Evolutionary conservation across 2,329 filamentous ascomycete genomes (phyloP), one percentile per base, ranked within the genome.

Genomic region (Colletotrichum lindemuthianum): DNA sequence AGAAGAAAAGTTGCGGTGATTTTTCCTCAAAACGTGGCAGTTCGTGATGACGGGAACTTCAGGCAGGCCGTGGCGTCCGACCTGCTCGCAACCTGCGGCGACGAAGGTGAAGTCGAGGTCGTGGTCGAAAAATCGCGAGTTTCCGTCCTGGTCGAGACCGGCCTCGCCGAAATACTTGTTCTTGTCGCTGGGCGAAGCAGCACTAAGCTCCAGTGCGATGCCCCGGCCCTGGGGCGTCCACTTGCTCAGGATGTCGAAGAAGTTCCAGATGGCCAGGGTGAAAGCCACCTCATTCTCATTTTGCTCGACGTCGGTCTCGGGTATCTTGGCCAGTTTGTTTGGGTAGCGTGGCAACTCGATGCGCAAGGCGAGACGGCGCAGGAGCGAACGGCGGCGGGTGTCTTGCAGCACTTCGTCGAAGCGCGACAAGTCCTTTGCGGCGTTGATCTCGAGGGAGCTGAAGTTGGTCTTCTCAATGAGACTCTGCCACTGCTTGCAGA

Each of bases 401-500:
- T 68, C 66, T n/a, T 57, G 58, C 15, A 73, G 60, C 12, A 69
- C 47, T 32, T 61, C 60, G 12, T 70, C 70, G 52, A 74, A 70
- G 6, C 66, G 53, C 48, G 57, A 15, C 36, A 72, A 57, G 39
- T 71, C 67, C 47, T 57, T 65, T 8, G 41, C 49, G 12, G 60
- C 63, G 43, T 63, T 63, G 43, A 74, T 53, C 10, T 66, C 60
- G 50, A 74, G 63, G 8, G 59, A 56, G 12, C 49, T 54, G 60
- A 74, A 73, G 56, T 67, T 72, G 61, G 67, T 54, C 51, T 67
- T 63, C 60, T 74, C 72, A 39, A 73, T 66, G 39, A 67, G 60
- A 3, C 65, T 65, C 15, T 71, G 72, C 72, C 72, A 74, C 36
- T 72, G 67, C 39, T 52, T 51, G 57, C 70, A 71, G 36, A 74